Conservation (phyloP, 805 yeast genomes). For the Saturnispora halmiae region DNA sequence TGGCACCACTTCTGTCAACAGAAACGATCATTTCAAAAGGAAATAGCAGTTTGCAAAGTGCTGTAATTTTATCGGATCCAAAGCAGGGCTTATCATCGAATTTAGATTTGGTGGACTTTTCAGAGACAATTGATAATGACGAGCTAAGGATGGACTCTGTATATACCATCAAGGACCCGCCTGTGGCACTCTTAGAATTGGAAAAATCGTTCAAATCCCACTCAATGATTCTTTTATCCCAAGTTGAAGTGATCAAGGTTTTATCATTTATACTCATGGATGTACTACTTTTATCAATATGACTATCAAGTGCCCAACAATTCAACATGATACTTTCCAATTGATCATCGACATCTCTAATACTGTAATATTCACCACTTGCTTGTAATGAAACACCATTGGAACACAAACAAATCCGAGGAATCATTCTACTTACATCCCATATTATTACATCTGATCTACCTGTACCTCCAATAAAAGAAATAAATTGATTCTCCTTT, state of each 20-base stretch:
- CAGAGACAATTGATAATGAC: constrained; percentile 34
- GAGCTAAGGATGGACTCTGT: constrained; percentile 32
- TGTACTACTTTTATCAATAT: constrained; percentile 19
- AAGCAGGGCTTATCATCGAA: no score
- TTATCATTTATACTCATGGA: constrained; percentile 9
- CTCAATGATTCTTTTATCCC: constrained; percentile 21
- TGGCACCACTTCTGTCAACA: constrained; percentile 57
- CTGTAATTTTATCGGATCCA: constrained; percentile 12
- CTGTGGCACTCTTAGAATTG: constrained; percentile 27
- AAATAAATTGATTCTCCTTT: constrained; percentile 36
- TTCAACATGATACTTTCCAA: constrained; percentile 20
- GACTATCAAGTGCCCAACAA: constrained; percentile 16
- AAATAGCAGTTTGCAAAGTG: background rate
- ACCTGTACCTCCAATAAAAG: constrained; percentile 61
- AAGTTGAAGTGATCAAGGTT: constrained; percentile 16
- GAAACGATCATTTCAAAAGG: constrained; percentile 46
- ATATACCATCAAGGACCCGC: constrained; percentile 14
- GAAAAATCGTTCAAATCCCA: constrained; percentile 32
- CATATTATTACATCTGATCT: constrained; percentile 57
- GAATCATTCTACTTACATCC: constrained; percentile 60
- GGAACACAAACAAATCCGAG: constrained; percentile 30
- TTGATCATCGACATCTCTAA: constrained; percentile 19
- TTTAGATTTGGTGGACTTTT: constrained; percentile 24
- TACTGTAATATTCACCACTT: constrained; percentile 21
- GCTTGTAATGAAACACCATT: constrained; percentile 17